Evolutionary conservation across 208 protist species (phyloP), one percentile per base, ranked within the genome.

Genomic region (Acanthamoeba royreba): DNA sequence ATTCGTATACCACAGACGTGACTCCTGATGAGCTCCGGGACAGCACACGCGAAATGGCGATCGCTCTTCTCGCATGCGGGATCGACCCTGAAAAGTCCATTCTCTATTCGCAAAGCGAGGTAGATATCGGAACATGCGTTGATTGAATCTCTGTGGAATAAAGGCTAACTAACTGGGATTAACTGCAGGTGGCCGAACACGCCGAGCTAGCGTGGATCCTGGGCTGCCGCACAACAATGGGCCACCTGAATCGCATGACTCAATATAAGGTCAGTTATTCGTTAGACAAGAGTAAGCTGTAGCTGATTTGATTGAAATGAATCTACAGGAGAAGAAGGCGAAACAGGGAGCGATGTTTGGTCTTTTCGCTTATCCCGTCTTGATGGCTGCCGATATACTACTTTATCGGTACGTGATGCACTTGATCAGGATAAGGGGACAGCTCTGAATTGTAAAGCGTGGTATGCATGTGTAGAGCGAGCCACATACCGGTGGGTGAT

Each of bases 341-440:
- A 38, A 22, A 40, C 58, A 92, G 5, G 25, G 52, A 22, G 69
- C 87, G 17, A 93, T 53, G 58, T 61, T 96, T 46, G 96, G 96
- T 31, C 46, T 97, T 15, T 94, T 96, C 5, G 66, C 83, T 45
- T 97, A 97, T 58, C 96, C 96, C 45, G 92, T 96, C 31, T 93
- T 97, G 28, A 97, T 97, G 96, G 93, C 95, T 25, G 90, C 96
- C 11, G 96, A 97, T 90, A 97, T 97, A 25, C 86, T 97, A 28
- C 58, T 97, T 15, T 97, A 96, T 53, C 55, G 49, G 53, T 81
- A 28, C 40, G n/a, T n/a, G n/a, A n/a, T n/a, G n/a, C n/a, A n/a
- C n/a, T n/a, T n/a, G n/a, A n/a, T n/a, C n/a, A n/a, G n/a, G n/a
- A n/a, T n/a, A n/a, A n/a, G n/a, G n/a, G n/a, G n/a, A n/a, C n/a